These are phyloP conservation scores for Cornus florida DNA, from an alignment of 148 eudicot genomes.

Conservation along the genomic window DNA sequence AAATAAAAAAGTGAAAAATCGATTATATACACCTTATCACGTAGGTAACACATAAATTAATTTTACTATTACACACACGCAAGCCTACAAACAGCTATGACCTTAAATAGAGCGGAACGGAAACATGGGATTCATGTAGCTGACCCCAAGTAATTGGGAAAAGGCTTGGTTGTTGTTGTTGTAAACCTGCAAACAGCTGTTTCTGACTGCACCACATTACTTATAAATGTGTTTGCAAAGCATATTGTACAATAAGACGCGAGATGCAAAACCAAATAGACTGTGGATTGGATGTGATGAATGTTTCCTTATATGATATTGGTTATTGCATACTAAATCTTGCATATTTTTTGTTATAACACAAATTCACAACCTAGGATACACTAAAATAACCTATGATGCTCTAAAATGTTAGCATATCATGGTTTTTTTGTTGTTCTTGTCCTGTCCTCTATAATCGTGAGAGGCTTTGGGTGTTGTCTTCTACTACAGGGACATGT, in stretches of 20 bases:
- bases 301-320: not conserved
- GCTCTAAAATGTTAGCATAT: too few species aligned
- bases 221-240: not conserved
- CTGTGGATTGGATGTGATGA: not conserved
- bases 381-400: too few species aligned
- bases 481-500: too few species aligned
- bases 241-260: not conserved
- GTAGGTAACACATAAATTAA: not conserved
- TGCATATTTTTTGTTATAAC: not conserved
- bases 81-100: too few species aligned
- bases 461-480: too few species aligned
- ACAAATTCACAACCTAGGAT: too few species aligned
- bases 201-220: not conserved
- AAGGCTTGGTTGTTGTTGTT: too few species aligned
- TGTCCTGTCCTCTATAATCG: too few species aligned
- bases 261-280: not conserved
- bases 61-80: not conserved
- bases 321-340: not conserved
- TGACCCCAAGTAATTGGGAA: too few species aligned
- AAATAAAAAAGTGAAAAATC: not conserved
- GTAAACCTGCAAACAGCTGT: not conserved
- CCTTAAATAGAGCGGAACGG: too few species aligned
- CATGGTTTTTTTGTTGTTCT: too few species aligned
- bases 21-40: not conserved
- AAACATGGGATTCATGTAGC: too few species aligned